phyloP scores from a whole-genome alignment of 768 basidiomycete genomes.

The Pleurotus platypus region DNA sequence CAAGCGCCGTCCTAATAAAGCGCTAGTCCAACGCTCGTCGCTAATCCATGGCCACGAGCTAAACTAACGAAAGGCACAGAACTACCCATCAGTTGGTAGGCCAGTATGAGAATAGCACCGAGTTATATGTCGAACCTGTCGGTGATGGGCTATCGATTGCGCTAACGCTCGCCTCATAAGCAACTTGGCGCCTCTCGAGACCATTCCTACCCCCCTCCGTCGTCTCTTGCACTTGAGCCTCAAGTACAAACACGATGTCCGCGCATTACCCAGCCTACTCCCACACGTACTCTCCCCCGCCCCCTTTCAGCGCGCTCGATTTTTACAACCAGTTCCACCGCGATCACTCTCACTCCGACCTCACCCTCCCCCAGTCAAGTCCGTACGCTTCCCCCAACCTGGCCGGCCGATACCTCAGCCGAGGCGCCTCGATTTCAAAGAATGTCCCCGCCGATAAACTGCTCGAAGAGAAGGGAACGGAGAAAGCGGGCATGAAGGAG shows the following conservation, averaged over 20 bases:
- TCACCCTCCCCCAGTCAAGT: neutral
- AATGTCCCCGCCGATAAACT: neutral
- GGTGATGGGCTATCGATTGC: no score
- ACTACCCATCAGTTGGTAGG: no score
- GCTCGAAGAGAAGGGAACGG: neutral
- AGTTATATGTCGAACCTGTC: no score
- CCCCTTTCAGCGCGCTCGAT: neutral
- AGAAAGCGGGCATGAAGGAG: neutral
- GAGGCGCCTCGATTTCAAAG: neutral
- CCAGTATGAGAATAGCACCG: no score
- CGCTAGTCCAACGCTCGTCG: no score
- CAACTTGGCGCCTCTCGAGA: neutral
- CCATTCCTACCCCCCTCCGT: neutral
- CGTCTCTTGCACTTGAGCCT: neutral
- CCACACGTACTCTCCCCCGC: conserved; percentile 2
- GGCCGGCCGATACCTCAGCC: neutral
- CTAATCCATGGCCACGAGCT: no score
- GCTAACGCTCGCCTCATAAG: no score
- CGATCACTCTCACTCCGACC: neutral
- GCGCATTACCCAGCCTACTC: conserved; percentile 1
- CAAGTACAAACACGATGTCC: neutral
- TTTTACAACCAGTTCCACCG: neutral
- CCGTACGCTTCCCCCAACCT: conserved; percentile 3
- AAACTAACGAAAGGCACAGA: no score
- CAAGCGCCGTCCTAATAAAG: no score